phyloP scores from a whole-genome alignment of 2,329 filamentous ascomycete species.

The Cladosporium sp. region DNA sequence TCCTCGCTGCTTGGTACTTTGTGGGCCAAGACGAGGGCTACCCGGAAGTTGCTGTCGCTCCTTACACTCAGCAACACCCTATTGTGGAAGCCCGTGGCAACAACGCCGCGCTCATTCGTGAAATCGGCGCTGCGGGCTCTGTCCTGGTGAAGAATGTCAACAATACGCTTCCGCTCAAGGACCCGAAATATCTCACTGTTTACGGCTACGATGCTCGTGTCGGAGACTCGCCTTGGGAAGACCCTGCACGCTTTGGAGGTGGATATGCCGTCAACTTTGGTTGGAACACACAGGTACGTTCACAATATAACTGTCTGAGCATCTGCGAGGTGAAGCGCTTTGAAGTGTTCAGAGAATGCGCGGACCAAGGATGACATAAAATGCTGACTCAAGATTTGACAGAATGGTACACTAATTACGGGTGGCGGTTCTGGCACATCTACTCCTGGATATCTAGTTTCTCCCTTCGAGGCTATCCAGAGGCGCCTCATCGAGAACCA shows the following conservation, averaged over 20 bases:
- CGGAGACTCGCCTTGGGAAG: conserved; percentile 36
- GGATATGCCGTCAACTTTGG: conserved; percentile 37
- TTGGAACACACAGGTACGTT: conserved; percentile 6
- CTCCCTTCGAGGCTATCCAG: conserved; percentile 46
- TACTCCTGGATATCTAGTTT: conserved; percentile 40
- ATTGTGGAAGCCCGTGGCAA: conserved; percentile 62
- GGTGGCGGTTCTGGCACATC: conserved; percentile 45
- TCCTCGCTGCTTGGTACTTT: conserved; percentile 56
- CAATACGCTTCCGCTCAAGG: conserved; percentile 54
- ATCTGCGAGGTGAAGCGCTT: not conserved
- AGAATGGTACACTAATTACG: conserved; percentile 44
- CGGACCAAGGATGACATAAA: not conserved
- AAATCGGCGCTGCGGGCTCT: conserved; percentile 57
- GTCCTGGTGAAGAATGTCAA: conserved; percentile 65
- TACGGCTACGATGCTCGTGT: conserved; percentile 42
- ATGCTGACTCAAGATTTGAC: not conserved
- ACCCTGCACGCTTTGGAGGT: conserved; percentile 39
- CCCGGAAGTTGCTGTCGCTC: conserved; percentile 24
- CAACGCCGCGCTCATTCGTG: conserved; percentile 52
- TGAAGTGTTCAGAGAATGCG: not conserved
- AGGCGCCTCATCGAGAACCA: conserved; percentile 30
- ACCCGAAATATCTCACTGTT: conserved; percentile 41
- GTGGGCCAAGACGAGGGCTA: conserved; percentile 54
- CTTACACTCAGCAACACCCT: conserved; percentile 24
- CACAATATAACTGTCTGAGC: too few relatives aligned